Evolutionary conservation across 805 yeast genomes (phyloP), one percentile per base, ranked within the genome.

Genomic region (Pichia rugopelliculosa): DNA sequence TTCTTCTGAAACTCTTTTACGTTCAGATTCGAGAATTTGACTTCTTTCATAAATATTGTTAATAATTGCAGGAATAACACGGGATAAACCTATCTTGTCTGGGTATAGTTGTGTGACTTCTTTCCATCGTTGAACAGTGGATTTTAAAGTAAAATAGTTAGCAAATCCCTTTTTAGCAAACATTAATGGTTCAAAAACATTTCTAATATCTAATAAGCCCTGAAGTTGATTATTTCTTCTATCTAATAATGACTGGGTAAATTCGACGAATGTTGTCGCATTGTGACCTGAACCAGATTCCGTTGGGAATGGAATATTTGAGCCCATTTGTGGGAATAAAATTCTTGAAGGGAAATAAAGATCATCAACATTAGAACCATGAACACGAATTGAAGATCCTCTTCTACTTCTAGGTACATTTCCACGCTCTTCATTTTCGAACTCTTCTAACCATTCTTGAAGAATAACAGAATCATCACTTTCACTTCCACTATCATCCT

Each of bases 41-140:
- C 64, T 64, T 38, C 77, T 48, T 26, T 67, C 66, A 40, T 59
- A 57, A 47, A 71, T 67, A 27, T 68, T 71, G 46, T 74, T 68
- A 0, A 76, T 70, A 42, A 83, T 74, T 26, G 81, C 55, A 4
- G 82, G 59, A 15, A 82, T 60, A n/a, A 39, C 45, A 25, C 55
- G 45, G 42, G 39, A 47, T 5, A 47, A 38, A 21, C 44, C 36
- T 7, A 43, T 47, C 20, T 44, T 39, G 10, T 47, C 74, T 53
- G 74, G 74, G 51, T 78, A 76, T 65, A 79, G 67, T 17, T 71
- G 66, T 34, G 74, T 66, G 7, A 76, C 72, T 39, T 83, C 85
- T 36, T 66, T 65, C 93, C 95, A 87, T 54, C 96, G 72, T 43
- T 80, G 82, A 13, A 68, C 63, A 0, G 93, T 80, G 2, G 64